Conservation (phyloP, 129 eudicot species). For the Deinandra increscens region DNA sequence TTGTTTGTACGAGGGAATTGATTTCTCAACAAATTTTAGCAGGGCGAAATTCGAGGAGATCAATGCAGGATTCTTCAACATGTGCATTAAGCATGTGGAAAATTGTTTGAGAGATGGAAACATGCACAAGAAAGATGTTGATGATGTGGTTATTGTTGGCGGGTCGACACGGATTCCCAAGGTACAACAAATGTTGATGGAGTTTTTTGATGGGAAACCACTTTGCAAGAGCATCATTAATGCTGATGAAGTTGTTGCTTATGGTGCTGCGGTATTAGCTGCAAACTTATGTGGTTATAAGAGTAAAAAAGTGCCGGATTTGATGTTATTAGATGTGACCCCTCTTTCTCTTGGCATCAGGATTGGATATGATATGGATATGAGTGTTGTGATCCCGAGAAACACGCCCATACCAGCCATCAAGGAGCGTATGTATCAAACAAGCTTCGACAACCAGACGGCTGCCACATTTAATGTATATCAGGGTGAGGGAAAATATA, state of each 20-base stretch:
- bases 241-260: conserved; percentile 23
- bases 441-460: neutral
- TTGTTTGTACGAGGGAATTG: conserved; percentile 14
- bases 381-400: conserved; percentile 23
- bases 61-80: conserved; percentile 12
- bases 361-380: neutral
- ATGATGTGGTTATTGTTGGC: conserved; percentile 30
- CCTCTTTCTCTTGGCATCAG: conserved; percentile 24
- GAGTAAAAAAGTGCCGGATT: neutral
- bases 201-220: conserved; percentile 18
- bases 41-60: conserved; percentile 23
- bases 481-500: conserved; percentile 20
- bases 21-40: neutral
- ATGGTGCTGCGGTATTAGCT: conserved; percentile 28
- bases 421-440: neutral
- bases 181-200: conserved; percentile 26
- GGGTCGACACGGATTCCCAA: conserved; percentile 34
- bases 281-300: conserved; percentile 12
- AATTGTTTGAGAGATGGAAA: conserved; percentile 27
- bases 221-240: conserved; percentile 28
- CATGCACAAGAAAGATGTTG: conserved; percentile 9
- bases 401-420: conserved; percentile 23
- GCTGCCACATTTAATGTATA: neutral
- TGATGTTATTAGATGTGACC: conserved; percentile 11
- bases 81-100: conserved; percentile 23